Conservation (phyloP, 2,329 filamentous ascomycete genomes). For the Aspergillus thermomutatus region DNA sequence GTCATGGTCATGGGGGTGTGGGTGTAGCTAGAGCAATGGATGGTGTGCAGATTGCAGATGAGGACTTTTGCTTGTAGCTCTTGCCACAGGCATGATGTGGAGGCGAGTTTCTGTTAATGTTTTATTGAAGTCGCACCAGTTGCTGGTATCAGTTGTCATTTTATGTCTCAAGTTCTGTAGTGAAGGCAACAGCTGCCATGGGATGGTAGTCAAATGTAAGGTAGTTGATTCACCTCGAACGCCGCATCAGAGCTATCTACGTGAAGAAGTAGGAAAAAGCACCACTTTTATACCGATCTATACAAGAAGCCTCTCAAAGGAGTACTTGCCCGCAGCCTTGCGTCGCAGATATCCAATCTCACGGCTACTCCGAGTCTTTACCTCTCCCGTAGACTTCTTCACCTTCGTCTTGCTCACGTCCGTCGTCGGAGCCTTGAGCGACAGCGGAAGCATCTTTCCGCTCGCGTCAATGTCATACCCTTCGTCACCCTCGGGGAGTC, state of each 20-base stretch:
- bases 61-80: neutral
- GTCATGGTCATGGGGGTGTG: neutral
- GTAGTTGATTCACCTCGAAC: neutral
- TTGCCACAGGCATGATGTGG: neutral
- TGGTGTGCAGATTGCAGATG: neutral
- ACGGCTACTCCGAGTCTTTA: slow-evolving; percentile 64
- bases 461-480: slow-evolving; percentile 29
- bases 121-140: neutral
- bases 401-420: slow-evolving; percentile 46
- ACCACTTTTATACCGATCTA: slow-evolving; percentile 34
- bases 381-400: slow-evolving; percentile 65
- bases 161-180: neutral
- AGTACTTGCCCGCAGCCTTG: slow-evolving; percentile 77
- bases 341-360: slow-evolving; percentile 76
- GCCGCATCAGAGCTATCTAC: neutral
- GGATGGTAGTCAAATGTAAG: neutral
- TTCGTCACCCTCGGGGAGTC: slow-evolving; percentile 26
- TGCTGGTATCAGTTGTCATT: no score
- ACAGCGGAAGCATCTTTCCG: slow-evolving; percentile 63
- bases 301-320: slow-evolving; percentile 71
- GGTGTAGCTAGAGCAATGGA: neutral
- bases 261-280: neutral
- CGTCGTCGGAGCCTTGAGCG: slow-evolving; percentile 58
- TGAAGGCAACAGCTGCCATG: neutral
- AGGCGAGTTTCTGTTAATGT: neutral